Evolutionary conservation across 2,329 filamentous ascomycete genomes (phyloP), one percentile per base, ranked within the genome.

Genomic region (Sporothrix schenckii): DNA sequence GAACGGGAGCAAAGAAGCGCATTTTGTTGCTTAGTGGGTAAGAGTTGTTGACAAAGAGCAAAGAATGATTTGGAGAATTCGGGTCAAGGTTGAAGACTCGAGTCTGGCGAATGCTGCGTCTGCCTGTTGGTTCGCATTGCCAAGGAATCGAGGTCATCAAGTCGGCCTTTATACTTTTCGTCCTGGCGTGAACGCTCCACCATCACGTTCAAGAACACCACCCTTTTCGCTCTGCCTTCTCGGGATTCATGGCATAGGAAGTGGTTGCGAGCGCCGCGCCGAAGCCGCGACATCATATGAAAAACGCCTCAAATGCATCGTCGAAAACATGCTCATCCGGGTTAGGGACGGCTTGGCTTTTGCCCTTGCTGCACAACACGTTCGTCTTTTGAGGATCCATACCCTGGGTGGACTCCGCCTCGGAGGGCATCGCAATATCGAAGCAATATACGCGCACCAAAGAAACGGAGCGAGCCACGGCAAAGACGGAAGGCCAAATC

Each of bases 1-100:
- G 30, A 13, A 74, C 69, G 13, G 67, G 47, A 47, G 58, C 21
- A 24, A 65, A 49, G 34, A 72, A 66, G 65, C 71, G 71, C 72
- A 72, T 73, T 14, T 69, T 27, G 5, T 60, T 4, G 19, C 21
- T 41, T 41, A 24, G 19, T 56, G 34, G 47, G 16, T 5, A n/a
- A 4, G 34, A 5, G 34, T 34, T 34, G 34, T 34, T 34, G 34
- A 6, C 34, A 5, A 34, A 47, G 41, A 47, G 41, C 41, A 47
- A 16, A 47, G 41, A 47, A 13, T 13, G 16, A 52, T 21, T n/a
- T 11, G 19, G 9, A 4, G 7, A 52, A 19, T 9, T 21, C 19
- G 4, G n/a, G 49, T 50, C 3, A 16, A 21, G 49, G 4, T 16
- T 41, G 58, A 21, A 24, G 27, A 21, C 16, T n/a, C 27, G 27